Evolutionary conservation across 2,329 filamentous ascomycete genomes (phyloP), one percentile per base, ranked within the genome.

Genomic region (Cytospora piceae): DNA sequence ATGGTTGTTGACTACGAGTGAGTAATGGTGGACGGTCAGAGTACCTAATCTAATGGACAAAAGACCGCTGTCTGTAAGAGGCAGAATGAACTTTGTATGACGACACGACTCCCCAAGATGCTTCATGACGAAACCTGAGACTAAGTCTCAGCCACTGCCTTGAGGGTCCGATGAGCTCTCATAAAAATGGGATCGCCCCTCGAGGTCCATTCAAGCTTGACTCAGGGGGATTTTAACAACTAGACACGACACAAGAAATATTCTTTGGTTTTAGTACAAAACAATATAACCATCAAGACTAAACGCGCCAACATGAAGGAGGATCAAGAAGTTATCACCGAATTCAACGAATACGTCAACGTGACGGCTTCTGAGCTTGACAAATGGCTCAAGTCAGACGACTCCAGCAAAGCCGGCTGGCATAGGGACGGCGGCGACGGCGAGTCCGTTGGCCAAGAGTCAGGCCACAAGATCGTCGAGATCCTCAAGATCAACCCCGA

Each of bases 261-360:
- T 20, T 20, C 22, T 54, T 3, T 5, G 34, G 14, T 37, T 15
- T 3, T 9, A 49, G 20, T 17, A 11, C 12, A 31, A 11, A 3
- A 20, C 2, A 17, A 20, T 11, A n/a, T n/a, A 29, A n/a, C 17
- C 1, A 14, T 12, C n/a, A 27, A 32, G 14, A 22, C 2, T 2
- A 4, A 61, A 51, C 12, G 12, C 51, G 46, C 22, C 61, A 67
- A 58, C 8, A 67, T 67, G 64, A 75, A 75, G 66, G 69, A 70
- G 66, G 63, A 69, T 52, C 70, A 74, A 2, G 72, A 75, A 37
- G 74, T 77, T 49, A 73, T 76, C 68, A 81, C 83, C 58, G 87
- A 90, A 72, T 90, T 89, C 79, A 89, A 90, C 68, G 80, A 85
- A 49, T 75, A 89, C 56, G 86, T 90, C 74, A 90, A 90, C 74